Percentiles rank a stretch among this genome's conserved stretches.
Evolutionary conservation across 1,284 basidiomycete genomes (phyloP).

Genomic region (Mycocalia duriaeana): DNA sequence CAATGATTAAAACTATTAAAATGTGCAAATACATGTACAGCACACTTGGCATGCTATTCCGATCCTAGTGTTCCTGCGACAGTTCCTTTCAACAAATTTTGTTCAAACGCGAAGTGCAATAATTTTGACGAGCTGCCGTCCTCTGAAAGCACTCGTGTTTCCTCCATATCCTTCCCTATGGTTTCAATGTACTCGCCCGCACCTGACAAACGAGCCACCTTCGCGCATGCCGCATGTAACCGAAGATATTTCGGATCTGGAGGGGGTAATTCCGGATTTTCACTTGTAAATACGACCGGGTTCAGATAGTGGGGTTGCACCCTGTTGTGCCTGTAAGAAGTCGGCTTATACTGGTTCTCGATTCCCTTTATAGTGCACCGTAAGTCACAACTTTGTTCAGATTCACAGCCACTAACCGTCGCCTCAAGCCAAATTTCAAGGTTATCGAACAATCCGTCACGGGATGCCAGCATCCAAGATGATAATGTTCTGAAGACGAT

Average conservation of each 20-base stretch:
- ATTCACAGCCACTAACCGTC: constrained; percentile 13
- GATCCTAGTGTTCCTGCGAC: no score
- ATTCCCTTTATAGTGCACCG: not conserved
- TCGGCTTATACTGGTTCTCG: not conserved
- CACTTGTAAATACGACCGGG: not conserved
- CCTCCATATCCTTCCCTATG: constrained; percentile 17
- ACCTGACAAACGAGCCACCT: constrained; percentile 26
- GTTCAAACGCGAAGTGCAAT: constrained; percentile 9
- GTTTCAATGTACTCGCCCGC: constrained; percentile 23
- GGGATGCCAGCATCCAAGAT: constrained; percentile 18
- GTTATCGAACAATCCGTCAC: constrained; percentile 19
- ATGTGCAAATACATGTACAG: no score
- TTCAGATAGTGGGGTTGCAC: not conserved
- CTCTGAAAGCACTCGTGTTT: constrained; percentile 19
- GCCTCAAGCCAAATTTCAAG: constrained; percentile 25
- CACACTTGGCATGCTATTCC: no score
- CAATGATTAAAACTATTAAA: no score
- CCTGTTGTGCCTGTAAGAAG: no score
- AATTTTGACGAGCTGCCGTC: constrained; percentile 22
- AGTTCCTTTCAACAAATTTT: no score
- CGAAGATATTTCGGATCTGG: constrained; percentile 11
- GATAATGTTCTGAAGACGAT: constrained; percentile 26
- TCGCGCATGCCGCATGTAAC: constrained; percentile 22
- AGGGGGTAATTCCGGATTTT: constrained; percentile 1
- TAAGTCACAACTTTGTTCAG: not conserved